These are phyloP conservation scores for Fusarium equiseti DNA, from an alignment of 2,329 filamentous ascomycete species.

Conservation along the genomic window DNA sequence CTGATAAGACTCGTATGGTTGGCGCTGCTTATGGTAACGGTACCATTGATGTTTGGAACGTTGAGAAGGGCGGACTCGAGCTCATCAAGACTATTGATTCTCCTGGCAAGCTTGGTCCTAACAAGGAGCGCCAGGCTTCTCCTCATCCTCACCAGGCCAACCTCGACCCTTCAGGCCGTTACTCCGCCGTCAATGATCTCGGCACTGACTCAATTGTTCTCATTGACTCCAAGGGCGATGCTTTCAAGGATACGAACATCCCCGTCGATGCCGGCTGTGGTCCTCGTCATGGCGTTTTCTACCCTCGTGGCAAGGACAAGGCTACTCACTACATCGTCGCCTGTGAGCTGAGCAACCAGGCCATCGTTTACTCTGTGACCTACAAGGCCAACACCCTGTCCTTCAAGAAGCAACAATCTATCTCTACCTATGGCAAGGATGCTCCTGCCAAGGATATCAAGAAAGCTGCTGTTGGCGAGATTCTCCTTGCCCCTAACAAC, in stretches of 20 bases:
- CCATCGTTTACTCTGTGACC: slow-evolving; percentile 57
- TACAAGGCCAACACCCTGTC: slow-evolving; percentile 54
- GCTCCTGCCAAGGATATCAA: slow-evolving; percentile 52
- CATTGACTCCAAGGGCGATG: slow-evolving; percentile 58
- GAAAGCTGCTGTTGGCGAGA: slow-evolving; percentile 59
- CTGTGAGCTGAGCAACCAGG: slow-evolving; percentile 60
- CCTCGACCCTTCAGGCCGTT: slow-evolving; percentile 62
- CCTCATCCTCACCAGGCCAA: slow-evolving; percentile 62
- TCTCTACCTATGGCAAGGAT: slow-evolving; percentile 57
- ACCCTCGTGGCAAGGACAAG: slow-evolving; percentile 49
- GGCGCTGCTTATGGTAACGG: slow-evolving; percentile 58
- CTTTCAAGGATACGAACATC: slow-evolving; percentile 53
- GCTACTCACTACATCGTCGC: slow-evolving; percentile 62
- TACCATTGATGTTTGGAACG: slow-evolving; percentile 61
- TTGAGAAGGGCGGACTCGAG: slow-evolving; percentile 52
- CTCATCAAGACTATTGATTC: slow-evolving; percentile 56
- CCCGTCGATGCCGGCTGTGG: slow-evolving; percentile 56
- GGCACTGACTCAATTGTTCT: slow-evolving; percentile 62
- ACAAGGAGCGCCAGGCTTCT: slow-evolving; percentile 50
- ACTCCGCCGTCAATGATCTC: slow-evolving; percentile 63
- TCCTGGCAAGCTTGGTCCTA: slow-evolving; percentile 51
- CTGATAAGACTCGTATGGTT: slow-evolving; percentile 59
- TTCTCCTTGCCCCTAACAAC: slow-evolving; percentile 57
- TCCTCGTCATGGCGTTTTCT: slow-evolving; percentile 65
- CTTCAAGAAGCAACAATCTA: slow-evolving; percentile 53